phyloP scores from a whole-genome alignment of 192 early-diverging fungal species.

The Lobosporangium transversale region DNA sequence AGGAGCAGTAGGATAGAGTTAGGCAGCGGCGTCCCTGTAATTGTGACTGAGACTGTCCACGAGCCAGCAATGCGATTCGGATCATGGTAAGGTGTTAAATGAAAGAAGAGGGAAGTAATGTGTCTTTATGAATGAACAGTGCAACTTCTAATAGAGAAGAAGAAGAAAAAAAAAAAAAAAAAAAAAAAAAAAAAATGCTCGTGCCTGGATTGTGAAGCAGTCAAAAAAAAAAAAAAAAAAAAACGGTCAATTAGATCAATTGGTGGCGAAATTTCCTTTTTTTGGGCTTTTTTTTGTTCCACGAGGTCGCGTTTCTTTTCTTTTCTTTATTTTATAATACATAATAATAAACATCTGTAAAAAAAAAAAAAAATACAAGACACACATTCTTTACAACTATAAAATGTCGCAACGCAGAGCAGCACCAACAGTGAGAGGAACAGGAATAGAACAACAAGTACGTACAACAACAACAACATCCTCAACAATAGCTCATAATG shows the following conservation, averaged over 20 bases:
- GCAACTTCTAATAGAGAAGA: background rate
- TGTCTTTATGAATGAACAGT: background rate
- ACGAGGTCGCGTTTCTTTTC: too few species aligned
- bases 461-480: too few species aligned
- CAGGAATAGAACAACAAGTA: too few species aligned
- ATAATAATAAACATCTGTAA: too few species aligned
- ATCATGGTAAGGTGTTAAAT: background rate
- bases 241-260: background rate
- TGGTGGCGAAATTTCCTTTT: background rate
- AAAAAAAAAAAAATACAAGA: too few species aligned
- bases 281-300: background rate
- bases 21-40: background rate
- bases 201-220: too few species aligned
- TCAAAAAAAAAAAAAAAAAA: background rate
- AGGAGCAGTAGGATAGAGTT: background rate
- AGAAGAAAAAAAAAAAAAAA: background rate
- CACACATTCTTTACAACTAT: too few species aligned
- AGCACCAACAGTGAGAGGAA: too few species aligned
- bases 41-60: too few species aligned
- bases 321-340: too few species aligned
- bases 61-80: background rate
- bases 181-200: background rate
- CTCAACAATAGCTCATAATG: too few species aligned
- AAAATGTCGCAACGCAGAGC: too few species aligned
- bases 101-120: background rate